phyloP scores from a whole-genome alignment of 352 stramenopile species.

The Pythium aristosporum region DNA sequence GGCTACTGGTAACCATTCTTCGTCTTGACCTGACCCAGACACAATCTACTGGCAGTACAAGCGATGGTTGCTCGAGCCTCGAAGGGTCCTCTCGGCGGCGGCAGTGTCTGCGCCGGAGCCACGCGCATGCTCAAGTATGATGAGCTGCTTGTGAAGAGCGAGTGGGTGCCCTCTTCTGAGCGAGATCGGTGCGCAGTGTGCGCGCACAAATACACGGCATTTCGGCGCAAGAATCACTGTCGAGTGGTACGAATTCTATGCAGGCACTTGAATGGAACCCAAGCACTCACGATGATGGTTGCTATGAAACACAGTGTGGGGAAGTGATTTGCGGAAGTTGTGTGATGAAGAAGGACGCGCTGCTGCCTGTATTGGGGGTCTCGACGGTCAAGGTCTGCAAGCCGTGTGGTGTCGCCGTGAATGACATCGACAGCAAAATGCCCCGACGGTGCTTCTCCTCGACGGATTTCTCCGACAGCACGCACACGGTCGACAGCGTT shows the following conservation, averaged over 20 bases:
- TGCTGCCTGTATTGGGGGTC: conserved; percentile 13
- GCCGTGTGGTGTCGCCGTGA: conserved; percentile 9
- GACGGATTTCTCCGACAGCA: conserved; percentile 4
- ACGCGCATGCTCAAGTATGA: conserved; percentile 17
- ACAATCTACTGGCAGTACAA: no score
- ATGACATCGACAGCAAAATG: not conserved
- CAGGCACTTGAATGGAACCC: not conserved
- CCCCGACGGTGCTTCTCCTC: not conserved
- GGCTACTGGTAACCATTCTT: no score
- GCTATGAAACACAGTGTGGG: conserved; percentile 9
- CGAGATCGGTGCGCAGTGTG: conserved; percentile 18
- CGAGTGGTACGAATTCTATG: conserved; percentile 15
- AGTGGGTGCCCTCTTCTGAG: conserved; percentile 17
- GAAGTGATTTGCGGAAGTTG: conserved; percentile 23
- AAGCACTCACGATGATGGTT: not conserved
- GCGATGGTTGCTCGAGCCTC: no score
- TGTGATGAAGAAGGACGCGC: conserved; percentile 18
- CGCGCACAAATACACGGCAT: conserved; percentile 11
- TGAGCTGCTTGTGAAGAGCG: conserved; percentile 18
- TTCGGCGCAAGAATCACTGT: conserved; percentile 23
- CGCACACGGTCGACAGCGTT: conserved; percentile 6
- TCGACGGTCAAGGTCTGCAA: conserved; percentile 23
- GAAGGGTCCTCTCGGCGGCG: no score
- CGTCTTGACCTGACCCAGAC: no score
- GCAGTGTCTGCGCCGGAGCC: not conserved